These are phyloP conservation scores for Cicer yamashitae DNA, from an alignment of 306 rosid species.

Conservation along the genomic window DNA sequence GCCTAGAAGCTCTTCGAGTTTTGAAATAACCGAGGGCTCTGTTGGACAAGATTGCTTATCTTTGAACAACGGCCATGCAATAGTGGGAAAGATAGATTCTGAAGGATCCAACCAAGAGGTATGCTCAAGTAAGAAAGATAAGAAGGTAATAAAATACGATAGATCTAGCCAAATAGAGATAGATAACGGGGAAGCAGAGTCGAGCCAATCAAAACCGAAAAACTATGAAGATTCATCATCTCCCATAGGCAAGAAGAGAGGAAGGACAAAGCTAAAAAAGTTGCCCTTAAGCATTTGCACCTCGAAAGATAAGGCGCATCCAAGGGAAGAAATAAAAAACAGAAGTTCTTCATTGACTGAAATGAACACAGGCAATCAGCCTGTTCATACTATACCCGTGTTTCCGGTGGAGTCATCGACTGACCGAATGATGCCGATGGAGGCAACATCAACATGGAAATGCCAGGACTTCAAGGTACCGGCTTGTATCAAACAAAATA, in stretches of 20 bases:
- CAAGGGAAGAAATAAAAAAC: constrained; percentile 64
- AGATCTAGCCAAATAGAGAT: constrained; percentile 55
- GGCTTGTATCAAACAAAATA: constrained; percentile 75
- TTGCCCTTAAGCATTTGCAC: constrained; percentile 82
- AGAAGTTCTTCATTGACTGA: constrained; percentile 56
- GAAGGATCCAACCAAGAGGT: constrained; percentile 64
- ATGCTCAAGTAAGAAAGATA: constrained; percentile 64
- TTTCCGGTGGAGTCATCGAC: constrained; percentile 66
- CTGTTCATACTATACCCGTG: constrained; percentile 57
- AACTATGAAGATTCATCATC: constrained; percentile 55
- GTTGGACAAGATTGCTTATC: constrained; percentile 59
- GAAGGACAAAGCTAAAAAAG: constrained; percentile 86
- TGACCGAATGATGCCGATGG: constrained; percentile 64
- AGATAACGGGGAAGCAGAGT: constrained; percentile 70
- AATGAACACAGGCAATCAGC: constrained; percentile 55
- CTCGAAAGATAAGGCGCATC: constrained; percentile 69
- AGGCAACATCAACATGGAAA: constrained; percentile 76
- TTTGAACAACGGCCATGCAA: constrained; percentile 61
- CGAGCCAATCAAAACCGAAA: constrained; percentile 67
- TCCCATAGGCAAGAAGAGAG: constrained; percentile 77
- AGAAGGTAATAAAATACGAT: constrained; percentile 55
- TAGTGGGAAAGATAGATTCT: constrained; percentile 53
- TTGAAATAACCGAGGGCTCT: constrained; percentile 60
- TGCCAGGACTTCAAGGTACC: constrained; percentile 82
- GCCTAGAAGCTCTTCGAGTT: constrained; percentile 66